Conservation (phyloP, 768 basidiomycete genomes). For the Lactifluus echinatus region DNA sequence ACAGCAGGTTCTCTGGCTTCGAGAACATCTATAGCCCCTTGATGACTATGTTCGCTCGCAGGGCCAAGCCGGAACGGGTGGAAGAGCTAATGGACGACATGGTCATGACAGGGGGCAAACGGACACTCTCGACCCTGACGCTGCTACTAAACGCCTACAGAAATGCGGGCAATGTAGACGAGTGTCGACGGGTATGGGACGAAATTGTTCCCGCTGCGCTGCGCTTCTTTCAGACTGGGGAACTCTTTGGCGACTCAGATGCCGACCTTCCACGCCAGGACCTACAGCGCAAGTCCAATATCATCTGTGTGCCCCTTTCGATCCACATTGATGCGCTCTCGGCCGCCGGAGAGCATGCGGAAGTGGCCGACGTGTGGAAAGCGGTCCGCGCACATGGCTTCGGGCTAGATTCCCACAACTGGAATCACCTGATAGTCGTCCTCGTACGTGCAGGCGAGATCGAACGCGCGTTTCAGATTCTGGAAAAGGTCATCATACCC, state of each 20-base stretch:
- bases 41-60: conserved; percentile 41
- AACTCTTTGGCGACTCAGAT: conserved; percentile 28
- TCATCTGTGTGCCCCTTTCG: conserved; percentile 72
- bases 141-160: conserved; percentile 69
- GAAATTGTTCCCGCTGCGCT: conserved; percentile 53
- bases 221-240: conserved; percentile 30
- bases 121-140: conserved; percentile 52
- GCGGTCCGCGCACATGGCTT: conserved; percentile 54
- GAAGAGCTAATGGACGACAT: conserved; percentile 48
- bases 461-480: conserved; percentile 75
- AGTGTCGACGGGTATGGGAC: conserved; percentile 57
- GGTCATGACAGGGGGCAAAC: conserved; percentile 44
- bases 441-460: conserved; percentile 73
- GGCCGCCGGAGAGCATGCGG: conserved; percentile 46
- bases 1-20: conserved; percentile 36
- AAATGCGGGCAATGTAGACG: conserved; percentile 43
- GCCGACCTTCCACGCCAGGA: conserved; percentile 12
- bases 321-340: conserved; percentile 75
- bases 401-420: conserved; percentile 80
- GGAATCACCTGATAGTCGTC: conserved; percentile 76
- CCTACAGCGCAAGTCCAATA: conserved; percentile 35
- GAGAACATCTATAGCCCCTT: conserved; percentile 56
- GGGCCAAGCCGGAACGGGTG: conserved; percentile 41
- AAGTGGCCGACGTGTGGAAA: conserved; percentile 63
- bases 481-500: conserved; percentile 69